Base-by-base conservation (phyloP, 441 rosid genomes). In the Pelargonium myrrhifolium region DNA sequence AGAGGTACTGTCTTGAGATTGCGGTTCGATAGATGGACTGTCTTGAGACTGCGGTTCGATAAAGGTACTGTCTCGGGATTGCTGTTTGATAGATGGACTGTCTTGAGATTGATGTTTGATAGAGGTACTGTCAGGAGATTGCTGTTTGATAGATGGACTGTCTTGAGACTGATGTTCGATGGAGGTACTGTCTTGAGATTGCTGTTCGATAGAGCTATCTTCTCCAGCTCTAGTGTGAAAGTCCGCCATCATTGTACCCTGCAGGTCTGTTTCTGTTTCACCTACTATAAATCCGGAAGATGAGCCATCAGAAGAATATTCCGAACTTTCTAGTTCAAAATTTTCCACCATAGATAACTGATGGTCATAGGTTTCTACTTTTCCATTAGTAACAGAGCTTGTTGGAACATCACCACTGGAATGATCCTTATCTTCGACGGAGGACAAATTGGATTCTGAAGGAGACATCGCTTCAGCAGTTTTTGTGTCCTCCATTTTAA, bases 401-500 rank as follows among this genome's bases (percentile, higher is more conserved):
- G 3, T 65, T 14, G 82, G 65, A 70, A 62, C 60, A 53, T 75
- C 76, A 9, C 17, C 28, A 6, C 69, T 56, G 40, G 68, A 31
- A 66, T 53, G 70, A 65, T 59, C 68, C 20, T 53, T 61, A 68
- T 70, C 68, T 49, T 67, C 12, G 18, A 71, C 11, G 22, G 72
- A 12, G 10, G 79, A 68, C 60, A 55, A 55, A 8, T 20, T 20
- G 60, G 60, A 20, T 64, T 71, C 84, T 22, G 71, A 72, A 74
- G 80, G 78, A 70, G 81, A 74, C 60, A 64, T 62, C 68, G 66
- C 80, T 65, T 79, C 82, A 75, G 71, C 65, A 62, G 76, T 49
- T 74, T 80, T 81, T 53, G 62, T 82, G 70, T 82, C 82, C 75
- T 86, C 94, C 94, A 92, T 90, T 70, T 45, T 42, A 64, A 63